A percentile compares a stretch with the other conserved stretches of the same genome.
Evolutionary conservation across 768 basidiomycete species (phyloP).

Genomic region (Russula lepida): DNA sequence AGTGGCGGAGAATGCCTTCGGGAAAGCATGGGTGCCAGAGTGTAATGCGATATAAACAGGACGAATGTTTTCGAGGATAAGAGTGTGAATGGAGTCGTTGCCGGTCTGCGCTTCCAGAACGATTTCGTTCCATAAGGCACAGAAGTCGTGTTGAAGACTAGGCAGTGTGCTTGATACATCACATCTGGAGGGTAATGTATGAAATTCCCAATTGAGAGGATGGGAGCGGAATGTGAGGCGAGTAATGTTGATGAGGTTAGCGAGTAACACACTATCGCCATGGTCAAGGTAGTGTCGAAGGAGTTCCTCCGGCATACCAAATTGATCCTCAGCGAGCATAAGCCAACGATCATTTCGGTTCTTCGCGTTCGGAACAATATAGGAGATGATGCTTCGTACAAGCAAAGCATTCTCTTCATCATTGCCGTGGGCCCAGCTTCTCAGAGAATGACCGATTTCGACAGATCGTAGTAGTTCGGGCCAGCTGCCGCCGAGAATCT

Average conservation of each 20-base stretch:
- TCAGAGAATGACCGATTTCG: background rate
- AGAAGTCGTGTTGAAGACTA: background rate
- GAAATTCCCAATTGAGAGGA: accelerated
- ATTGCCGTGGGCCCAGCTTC: background rate
- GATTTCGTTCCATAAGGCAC: background rate
- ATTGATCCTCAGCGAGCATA: background rate
- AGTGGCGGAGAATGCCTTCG: background rate
- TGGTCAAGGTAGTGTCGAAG: background rate
- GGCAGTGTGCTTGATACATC: background rate
- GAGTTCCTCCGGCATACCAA: background rate
- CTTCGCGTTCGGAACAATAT: background rate
- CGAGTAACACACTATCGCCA: background rate
- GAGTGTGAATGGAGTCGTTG: background rate
- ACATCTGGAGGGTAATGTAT: background rate
- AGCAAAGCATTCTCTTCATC: accelerated
- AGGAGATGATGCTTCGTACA: background rate
- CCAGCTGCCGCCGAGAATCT: background rate
- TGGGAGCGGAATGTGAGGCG: background rate
- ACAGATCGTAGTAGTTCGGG: no score
- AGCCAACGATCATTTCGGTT: background rate
- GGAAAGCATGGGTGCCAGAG: background rate
- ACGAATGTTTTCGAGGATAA: background rate
- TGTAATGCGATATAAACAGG: background rate
- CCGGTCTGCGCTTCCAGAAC: background rate
- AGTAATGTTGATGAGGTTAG: background rate